Conservation (phyloP, 1,284 basidiomycete genomes). For the Cryptococcus wingfieldii region DNA sequence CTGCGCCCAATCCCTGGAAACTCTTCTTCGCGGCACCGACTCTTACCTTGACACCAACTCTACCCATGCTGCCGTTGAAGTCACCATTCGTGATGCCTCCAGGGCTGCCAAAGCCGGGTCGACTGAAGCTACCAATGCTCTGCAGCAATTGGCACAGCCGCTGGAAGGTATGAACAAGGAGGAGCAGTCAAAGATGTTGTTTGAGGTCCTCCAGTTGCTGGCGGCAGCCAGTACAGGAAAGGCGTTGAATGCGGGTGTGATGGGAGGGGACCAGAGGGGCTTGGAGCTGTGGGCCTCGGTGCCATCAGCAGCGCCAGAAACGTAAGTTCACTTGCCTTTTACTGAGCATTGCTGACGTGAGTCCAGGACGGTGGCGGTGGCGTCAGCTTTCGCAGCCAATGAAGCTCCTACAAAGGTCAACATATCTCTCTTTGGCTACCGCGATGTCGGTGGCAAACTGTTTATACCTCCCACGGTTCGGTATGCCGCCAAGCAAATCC, state of each 20-base stretch:
- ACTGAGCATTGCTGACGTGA: neutral
- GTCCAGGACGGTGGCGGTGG: constrained; percentile 24
- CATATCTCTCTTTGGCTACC: constrained; percentile 83
- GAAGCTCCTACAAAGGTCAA: constrained; percentile 78
- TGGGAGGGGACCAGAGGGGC: constrained; percentile 12
- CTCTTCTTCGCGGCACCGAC: constrained; percentile 35
- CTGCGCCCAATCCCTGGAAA: constrained; percentile 42
- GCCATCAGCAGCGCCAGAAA: constrained; percentile 25
- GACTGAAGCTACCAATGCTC: constrained; percentile 36
- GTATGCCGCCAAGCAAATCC: constrained; percentile 58
- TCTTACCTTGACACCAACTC: constrained; percentile 36
- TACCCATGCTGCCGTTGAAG: constrained; percentile 36
- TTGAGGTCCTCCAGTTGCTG: constrained; percentile 44
- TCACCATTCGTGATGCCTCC: constrained; percentile 43
- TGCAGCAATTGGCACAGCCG: constrained; percentile 36
- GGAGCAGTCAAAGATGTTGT: constrained; percentile 36
- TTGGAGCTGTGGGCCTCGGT: constrained; percentile 38
- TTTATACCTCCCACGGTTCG: constrained; percentile 90
- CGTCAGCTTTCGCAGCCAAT: constrained; percentile 78
- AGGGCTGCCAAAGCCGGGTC: constrained; percentile 40
- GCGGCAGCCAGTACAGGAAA: constrained; percentile 36
- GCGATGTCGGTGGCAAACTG: constrained; percentile 77
- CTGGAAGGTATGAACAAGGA: constrained; percentile 33
- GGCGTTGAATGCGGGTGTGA: constrained; percentile 8
- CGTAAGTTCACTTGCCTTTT: constrained; percentile 17